Base-by-base conservation (phyloP, 305 asterid species). In the Fraxinus angustifolia region DNA sequence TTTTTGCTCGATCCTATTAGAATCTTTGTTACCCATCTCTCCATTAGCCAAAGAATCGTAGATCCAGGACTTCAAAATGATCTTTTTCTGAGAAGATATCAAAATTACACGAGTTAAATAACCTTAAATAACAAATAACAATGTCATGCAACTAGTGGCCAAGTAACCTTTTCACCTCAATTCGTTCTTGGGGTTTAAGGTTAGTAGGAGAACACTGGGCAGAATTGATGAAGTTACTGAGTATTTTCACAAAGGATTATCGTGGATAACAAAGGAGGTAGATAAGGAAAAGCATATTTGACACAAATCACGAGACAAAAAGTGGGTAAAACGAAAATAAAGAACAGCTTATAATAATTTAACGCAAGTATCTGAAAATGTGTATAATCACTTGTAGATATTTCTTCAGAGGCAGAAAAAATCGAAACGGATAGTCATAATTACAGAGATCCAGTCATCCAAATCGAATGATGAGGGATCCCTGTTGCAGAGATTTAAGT, bases 71-170 rank as follows among this genome's bases (percentile, higher is more conserved):
- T 85, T 77, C 93, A 88, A 89, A 81, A 83, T 70, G 85, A 80
- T 82, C 80, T 85, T 88, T 84, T 89, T 86, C 88, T 85, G 92
- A 80, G 88, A 87, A 78, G 92, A 88, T 89, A 82, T 83, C 82
- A 80, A 56, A 74, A 82, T 19, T 16, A 83, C 21, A 78, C 35
- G 40, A 84, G 80, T 58, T 50, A 45, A 19, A 75, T 60, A 16
- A 68, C 71, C 38, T 42, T 58, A 21, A 3, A 14, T 48, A 56
- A 72, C 36, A 70, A 70, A 50, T 35, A 73, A 40, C 30, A 19
- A 19, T 31, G 83, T 12, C 26, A 5, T n/a, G 65, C 65, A n/a
- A n/a, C 26, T n/a, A 53, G 23, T n/a, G 65, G 10, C 62, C 8
- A n/a, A n/a, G 8, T 42, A 36, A 40, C 68, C 60, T 30, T 53